phyloP scores from a whole-genome alignment of 2,329 filamentous ascomycete species.

The Pestalotiopsis sp. region DNA sequence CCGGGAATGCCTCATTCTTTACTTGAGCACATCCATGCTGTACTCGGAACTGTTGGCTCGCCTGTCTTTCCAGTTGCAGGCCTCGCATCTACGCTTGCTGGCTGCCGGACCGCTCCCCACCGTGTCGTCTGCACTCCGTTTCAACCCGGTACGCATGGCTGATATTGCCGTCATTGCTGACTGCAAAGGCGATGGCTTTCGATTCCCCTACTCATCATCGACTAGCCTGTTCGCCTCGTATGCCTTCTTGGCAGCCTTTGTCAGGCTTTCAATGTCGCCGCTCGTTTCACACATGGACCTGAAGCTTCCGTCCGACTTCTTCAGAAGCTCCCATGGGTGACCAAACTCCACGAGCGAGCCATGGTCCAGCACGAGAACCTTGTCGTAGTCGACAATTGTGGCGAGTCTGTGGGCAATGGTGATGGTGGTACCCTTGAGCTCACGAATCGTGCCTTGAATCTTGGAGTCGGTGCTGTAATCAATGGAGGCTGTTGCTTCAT shows the following conservation, averaged over 20 bases:
- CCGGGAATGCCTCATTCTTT: not conserved
- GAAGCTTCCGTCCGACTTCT: conserved; percentile 67
- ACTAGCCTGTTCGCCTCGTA: conserved; percentile 42
- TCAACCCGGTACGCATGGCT: not conserved
- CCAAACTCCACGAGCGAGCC: conserved; percentile 86
- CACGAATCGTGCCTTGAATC: conserved; percentile 95
- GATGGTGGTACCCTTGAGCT: conserved; percentile 89
- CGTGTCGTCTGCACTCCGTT: not conserved
- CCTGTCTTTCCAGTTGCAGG: not conserved
- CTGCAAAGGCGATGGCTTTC: not conserved
- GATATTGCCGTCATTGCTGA: not conserved
- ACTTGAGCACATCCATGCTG: conserved; percentile 7
- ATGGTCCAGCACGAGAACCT: conserved; percentile 91
- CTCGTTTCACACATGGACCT: conserved; percentile 67
- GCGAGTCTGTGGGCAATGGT: conserved; percentile 95
- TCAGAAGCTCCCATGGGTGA: conserved; percentile 83
- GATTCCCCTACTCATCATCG: conserved; percentile 35
- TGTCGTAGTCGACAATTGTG: conserved; percentile 98
- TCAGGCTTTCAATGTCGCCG: conserved; percentile 55
- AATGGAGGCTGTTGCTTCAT: conserved; percentile 96
- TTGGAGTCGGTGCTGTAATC: conserved; percentile 95
- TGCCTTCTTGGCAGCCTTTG: conserved; percentile 58
- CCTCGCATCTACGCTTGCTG: not conserved
- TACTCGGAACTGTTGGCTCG: conserved; percentile 4
- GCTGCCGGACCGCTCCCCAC: not conserved